These are phyloP conservation scores for Lasiodiplodia sp. DNA, from an alignment of 2,329 filamentous ascomycete species.

Conservation along the genomic window DNA sequence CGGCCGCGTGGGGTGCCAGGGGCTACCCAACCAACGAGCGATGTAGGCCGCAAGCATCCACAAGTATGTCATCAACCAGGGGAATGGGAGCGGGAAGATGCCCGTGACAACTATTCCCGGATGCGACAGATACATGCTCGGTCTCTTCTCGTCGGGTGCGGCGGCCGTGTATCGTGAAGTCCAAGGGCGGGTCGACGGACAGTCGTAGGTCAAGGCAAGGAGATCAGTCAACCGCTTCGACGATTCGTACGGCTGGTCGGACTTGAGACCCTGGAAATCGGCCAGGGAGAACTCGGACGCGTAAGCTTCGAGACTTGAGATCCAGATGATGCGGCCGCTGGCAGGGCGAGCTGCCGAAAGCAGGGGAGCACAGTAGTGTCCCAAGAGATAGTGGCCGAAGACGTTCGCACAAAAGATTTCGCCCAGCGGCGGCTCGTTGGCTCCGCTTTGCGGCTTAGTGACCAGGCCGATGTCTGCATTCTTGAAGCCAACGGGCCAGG, in stretches of 20 bases:
- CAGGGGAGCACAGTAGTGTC: slow-evolving; percentile 79
- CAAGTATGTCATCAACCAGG: slow-evolving; percentile 70
- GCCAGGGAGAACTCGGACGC: slow-evolving; percentile 63
- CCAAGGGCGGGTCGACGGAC: slow-evolving; percentile 68
- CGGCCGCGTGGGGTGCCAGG: slow-evolving; percentile 82
- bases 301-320: slow-evolving; percentile 79
- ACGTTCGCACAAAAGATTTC: slow-evolving; percentile 90
- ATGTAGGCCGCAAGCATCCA: slow-evolving; percentile 70
- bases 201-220: slow-evolving; percentile 73
- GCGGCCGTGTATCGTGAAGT: slow-evolving; percentile 63
- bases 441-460: slow-evolving; percentile 57
- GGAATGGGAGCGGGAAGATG: slow-evolving; percentile 78
- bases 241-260: slow-evolving; percentile 76
- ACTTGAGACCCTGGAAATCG: slow-evolving; percentile 78
- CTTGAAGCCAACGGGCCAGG: slow-evolving; percentile 80
- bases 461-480: slow-evolving; percentile 63
- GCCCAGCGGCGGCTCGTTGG: slow-evolving; percentile 68
- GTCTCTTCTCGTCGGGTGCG: slow-evolving; percentile 42
- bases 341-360: slow-evolving; percentile 59
- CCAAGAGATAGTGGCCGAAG: slow-evolving; percentile 93
- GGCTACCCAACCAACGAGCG: slow-evolving; percentile 79
- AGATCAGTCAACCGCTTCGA: slow-evolving; percentile 88
- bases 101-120: slow-evolving; percentile 86
- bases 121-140: slow-evolving; percentile 79
- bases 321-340: slow-evolving; percentile 80